Base-by-base conservation (phyloP, 2,329 filamentous ascomycete genomes). In the Emmonsiellopsis sp. region DNA sequence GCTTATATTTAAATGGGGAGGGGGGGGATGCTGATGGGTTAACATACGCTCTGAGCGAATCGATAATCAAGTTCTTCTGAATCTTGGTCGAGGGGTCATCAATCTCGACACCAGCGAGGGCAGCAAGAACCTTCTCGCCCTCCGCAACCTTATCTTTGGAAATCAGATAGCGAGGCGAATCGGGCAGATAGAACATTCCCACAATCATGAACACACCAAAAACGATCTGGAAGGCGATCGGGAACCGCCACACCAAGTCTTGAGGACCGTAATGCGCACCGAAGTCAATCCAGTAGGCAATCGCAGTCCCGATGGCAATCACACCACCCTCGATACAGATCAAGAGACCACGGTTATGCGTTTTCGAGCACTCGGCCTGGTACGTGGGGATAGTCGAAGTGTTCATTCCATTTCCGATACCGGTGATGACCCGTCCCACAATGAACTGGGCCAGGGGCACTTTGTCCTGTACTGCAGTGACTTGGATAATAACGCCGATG, bases 301-400 rank as follows among this genome's bases (percentile, higher is more conserved):
- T 73, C 3, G 73, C 58, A 0, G 70, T 73, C 9, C 73, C 73
- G 48, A 74, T 69, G 2, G 73, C 70, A 26, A 75, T 71, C 16
- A 69, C 63, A 50, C 72, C 74, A 54, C 71, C 74, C 61, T 73
- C 78, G 53, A 81, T 77, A 60, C 78, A 80, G 57, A 82, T 79
- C 45, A 82, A 66, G n/a, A 79, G 73, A 46, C 79, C 79, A 48
- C 79, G 73, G 62, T 79, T 80, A 55, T 73, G 74, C 0, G 77
- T 72, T 50, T 65, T 68, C 4, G 72, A 72, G 59, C 72, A 76
- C 56, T 77, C 74, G 5, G 73, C 70, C 63, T 76, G 73, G 50
- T 74, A 77, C 2, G 69, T 72, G 1, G 74, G 74, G 26, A 76
- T 74, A 0, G 73, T 75, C 2, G 68, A 69, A 2, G 74, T 76